Conservation (phyloP, 139 green algal genomes). For the Zygnema circumcarinatum region DNA sequence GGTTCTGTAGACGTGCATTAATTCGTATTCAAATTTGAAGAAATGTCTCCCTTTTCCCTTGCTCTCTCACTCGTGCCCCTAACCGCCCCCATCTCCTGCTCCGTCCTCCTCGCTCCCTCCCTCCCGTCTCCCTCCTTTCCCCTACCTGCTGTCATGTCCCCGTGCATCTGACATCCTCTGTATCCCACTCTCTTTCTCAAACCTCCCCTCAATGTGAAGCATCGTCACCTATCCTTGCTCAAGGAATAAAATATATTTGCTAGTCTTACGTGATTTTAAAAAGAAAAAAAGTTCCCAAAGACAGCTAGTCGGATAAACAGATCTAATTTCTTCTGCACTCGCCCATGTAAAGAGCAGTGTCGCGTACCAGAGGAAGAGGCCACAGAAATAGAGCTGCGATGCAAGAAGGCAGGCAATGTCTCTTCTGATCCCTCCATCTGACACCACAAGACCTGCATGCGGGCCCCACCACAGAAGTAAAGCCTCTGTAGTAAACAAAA, state of each 20-base stretch:
- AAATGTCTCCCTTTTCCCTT: not conserved
- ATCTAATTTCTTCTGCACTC: too few species aligned
- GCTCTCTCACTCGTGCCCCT: not conserved
- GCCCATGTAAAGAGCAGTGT: too few species aligned
- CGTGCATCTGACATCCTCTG: not conserved
- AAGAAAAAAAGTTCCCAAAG: not conserved
- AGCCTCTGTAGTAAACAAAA: too few species aligned
- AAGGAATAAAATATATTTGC: not conserved
- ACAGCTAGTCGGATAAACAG: not conserved
- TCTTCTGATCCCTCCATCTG: not conserved
- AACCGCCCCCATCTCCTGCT: not conserved
- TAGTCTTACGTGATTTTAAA: not conserved
- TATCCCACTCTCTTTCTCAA: too few species aligned
- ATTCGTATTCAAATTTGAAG: not conserved
- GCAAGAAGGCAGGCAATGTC: not conserved
- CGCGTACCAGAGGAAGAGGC: not conserved
- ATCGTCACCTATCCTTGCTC: not conserved
- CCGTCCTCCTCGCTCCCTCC: not conserved
- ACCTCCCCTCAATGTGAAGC: too few species aligned
- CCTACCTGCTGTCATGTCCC: not conserved
- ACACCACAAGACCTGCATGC: not conserved
- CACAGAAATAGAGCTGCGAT: not conserved
- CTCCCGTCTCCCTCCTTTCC: not conserved
- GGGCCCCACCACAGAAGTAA: too few species aligned
- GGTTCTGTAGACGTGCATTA: too few species aligned